A percentile compares a stretch with the other conserved stretches of the same genome.
phyloP scores from a whole-genome alignment of 2,329 filamentous ascomycete genomes.

The Penicillium brasilianum region DNA sequence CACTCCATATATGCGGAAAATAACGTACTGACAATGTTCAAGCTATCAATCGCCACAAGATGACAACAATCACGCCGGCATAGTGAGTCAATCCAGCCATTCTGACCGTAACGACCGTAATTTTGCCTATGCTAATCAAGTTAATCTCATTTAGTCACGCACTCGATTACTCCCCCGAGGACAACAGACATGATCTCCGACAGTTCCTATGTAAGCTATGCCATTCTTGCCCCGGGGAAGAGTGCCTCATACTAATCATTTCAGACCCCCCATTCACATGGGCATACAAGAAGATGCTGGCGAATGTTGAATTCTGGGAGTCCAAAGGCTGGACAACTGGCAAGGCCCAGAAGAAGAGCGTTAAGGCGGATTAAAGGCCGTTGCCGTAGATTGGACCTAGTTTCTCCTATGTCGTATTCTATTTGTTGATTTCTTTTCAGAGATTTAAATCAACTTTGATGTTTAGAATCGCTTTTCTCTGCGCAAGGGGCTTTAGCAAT shows the following conservation, averaged over 20 bases:
- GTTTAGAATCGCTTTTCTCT: background rate
- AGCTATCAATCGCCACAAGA: conserved; percentile 56
- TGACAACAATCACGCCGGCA: conserved; percentile 49
- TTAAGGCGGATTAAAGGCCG: conserved; percentile 38
- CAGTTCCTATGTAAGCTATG: conserved; percentile 56
- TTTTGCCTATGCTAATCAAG: background rate
- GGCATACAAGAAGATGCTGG: conserved; percentile 57
- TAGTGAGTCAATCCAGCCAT: conserved; percentile 35
- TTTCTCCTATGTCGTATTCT: background rate
- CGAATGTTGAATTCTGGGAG: conserved; percentile 52
- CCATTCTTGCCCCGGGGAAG: background rate
- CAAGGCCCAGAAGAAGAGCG: conserved; percentile 43
- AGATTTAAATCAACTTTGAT: background rate
- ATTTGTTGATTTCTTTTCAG: background rate
- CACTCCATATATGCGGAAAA: too few species aligned
- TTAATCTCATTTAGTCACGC: conserved; percentile 45
- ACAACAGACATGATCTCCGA: conserved; percentile 63
- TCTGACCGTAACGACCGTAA: background rate
- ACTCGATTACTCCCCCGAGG: conserved; percentile 58
- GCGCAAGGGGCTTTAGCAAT: background rate
- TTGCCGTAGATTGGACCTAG: background rate
- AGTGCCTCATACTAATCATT: conserved; percentile 4
- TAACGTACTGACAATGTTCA: background rate
- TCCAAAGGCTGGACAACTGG: conserved; percentile 41
- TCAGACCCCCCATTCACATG: conserved; percentile 48